These are phyloP conservation scores for Mycothermus thermophilus DNA, from an alignment of 495 filamentous ascomycete genomes.

Conservation along the genomic window DNA sequence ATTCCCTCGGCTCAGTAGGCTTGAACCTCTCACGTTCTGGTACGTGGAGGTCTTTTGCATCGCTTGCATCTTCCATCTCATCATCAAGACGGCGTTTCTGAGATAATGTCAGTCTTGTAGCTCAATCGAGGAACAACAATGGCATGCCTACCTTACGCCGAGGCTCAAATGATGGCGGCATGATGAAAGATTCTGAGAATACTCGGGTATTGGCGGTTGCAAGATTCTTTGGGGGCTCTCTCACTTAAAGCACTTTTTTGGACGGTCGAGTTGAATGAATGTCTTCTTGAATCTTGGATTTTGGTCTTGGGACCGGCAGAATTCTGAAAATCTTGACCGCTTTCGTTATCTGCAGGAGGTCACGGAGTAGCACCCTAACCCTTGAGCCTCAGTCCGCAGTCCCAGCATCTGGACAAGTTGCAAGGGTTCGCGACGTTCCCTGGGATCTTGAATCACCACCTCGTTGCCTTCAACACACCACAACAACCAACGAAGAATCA, in stretches of 20 bases:
- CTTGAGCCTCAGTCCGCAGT: too few relatives aligned
- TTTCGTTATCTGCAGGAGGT: background rate
- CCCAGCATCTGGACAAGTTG: constrained; percentile 17
- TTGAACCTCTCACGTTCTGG: too few relatives aligned
- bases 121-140: background rate
- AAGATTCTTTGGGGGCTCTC: too few relatives aligned
- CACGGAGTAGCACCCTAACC: constrained; percentile 3
- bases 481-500: too few relatives aligned
- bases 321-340: constrained; percentile 18
- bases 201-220: background rate
- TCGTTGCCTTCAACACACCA: background rate
- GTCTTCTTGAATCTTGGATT: too few relatives aligned
- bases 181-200: background rate
- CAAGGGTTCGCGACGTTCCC: too few relatives aligned
- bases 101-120: constrained; percentile 2
- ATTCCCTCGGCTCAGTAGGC: constrained; percentile 25
- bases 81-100: constrained; percentile 30
- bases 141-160: constrained; percentile 12
- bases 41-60: constrained; percentile 6
- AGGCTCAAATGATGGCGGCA: constrained; percentile 9
- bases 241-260: too few relatives aligned
- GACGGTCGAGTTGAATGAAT: too few relatives aligned
- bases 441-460: too few relatives aligned
- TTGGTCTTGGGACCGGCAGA: constrained; percentile 13
- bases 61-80: constrained; percentile 24